A percentile compares a stretch with the other conserved stretches of the same genome.
These are phyloP conservation scores for Trametes polyzona DNA, from an alignment of 1,284 basidiomycete species.

Conservation along the genomic window DNA sequence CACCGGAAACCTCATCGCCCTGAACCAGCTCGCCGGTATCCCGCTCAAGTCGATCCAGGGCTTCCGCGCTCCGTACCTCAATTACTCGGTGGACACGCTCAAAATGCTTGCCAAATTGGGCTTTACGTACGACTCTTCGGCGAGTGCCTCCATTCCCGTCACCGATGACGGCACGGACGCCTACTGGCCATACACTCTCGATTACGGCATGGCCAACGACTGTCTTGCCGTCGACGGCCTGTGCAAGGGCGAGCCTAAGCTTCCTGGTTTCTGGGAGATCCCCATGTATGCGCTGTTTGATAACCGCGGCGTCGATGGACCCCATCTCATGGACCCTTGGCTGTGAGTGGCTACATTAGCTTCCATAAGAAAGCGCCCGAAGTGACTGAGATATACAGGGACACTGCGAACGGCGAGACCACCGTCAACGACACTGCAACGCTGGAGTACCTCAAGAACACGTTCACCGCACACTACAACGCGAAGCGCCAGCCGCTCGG, in stretches of 20 bases:
- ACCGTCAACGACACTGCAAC: constrained; percentile 62
- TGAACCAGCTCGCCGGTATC: constrained; percentile 82
- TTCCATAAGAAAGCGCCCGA: neutral
- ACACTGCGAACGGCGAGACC: constrained; percentile 55
- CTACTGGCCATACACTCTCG: constrained; percentile 76
- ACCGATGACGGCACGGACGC: constrained; percentile 74
- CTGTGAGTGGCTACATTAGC: constrained; percentile 51
- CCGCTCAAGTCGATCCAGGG: constrained; percentile 71
- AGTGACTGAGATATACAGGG: constrained; percentile 41
- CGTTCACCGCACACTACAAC: constrained; percentile 76
- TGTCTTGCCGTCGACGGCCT: constrained; percentile 60
- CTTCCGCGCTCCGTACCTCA: constrained; percentile 82
- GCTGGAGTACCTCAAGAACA: constrained; percentile 73
- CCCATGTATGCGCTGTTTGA: constrained; percentile 84
- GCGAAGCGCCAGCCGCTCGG: constrained; percentile 79
- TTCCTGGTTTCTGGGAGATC: constrained; percentile 83
- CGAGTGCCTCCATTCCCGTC: constrained; percentile 70
- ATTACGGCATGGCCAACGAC: constrained; percentile 80
- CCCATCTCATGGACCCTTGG: constrained; percentile 85
- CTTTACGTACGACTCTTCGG: constrained; percentile 77
- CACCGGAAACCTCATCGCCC: constrained; percentile 79
- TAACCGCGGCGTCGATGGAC: constrained; percentile 53
- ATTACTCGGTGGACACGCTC: constrained; percentile 68
- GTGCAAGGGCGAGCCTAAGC: constrained; percentile 73
- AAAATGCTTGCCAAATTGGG: constrained; percentile 56